These are phyloP conservation scores for Juncus effusus DNA, from an alignment of 176 grass and related monocot species.

Conservation along the genomic window DNA sequence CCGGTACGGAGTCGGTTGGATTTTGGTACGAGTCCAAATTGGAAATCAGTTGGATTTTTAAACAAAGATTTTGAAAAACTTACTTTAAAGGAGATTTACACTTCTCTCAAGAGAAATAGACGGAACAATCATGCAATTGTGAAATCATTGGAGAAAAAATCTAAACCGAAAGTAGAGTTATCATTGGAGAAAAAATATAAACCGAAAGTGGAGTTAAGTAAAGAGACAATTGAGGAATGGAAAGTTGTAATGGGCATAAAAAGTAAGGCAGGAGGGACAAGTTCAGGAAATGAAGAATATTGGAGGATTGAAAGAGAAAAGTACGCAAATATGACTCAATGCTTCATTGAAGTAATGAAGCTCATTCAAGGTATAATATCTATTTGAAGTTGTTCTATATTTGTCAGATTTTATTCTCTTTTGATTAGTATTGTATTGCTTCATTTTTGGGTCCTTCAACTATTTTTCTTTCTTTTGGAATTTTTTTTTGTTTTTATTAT, in stretches of 20 bases:
- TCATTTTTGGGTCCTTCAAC: too few relatives aligned
- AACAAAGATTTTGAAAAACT: too few relatives aligned
- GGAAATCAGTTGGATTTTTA: too few relatives aligned
- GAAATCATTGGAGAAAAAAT: neutral
- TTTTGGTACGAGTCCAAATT: too few relatives aligned
- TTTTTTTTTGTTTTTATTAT: too few relatives aligned
- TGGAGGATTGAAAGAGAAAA: slow-evolving; percentile 25
- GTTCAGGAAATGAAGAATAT: slow-evolving; percentile 15
- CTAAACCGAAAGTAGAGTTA: too few relatives aligned
- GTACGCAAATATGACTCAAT: neutral
- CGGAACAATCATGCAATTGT: slow-evolving; percentile 1
- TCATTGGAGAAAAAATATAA: neutral
- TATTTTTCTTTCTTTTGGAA: too few relatives aligned
- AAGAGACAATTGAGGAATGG: slow-evolving; percentile 16
- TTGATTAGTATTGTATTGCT: too few relatives aligned
- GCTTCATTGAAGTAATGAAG: slow-evolving; percentile 25
- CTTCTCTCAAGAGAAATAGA: too few relatives aligned
- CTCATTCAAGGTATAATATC: slow-evolving; percentile 15
- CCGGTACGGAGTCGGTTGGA: too few relatives aligned
- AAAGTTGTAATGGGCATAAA: neutral
- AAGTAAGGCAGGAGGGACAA: neutral
- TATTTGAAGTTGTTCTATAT: neutral
- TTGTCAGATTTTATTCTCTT: neutral
- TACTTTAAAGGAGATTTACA: too few relatives aligned
- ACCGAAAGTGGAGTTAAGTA: slow-evolving; percentile 1